These are phyloP conservation scores for Tricladium varicosporioides DNA, from an alignment of 2,329 filamentous ascomycete genomes.

Conservation along the genomic window DNA sequence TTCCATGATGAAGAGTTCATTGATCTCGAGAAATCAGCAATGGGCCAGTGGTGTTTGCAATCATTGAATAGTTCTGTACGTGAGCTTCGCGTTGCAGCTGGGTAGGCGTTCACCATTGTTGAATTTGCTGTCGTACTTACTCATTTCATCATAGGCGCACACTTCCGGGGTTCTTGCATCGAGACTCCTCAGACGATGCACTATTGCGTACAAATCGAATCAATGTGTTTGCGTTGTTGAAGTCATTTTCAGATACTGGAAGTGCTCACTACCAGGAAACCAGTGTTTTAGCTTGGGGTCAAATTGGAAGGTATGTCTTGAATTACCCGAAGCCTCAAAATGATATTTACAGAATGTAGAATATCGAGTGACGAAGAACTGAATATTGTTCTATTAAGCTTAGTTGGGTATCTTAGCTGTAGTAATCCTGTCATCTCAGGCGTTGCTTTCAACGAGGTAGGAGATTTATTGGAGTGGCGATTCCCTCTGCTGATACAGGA, in stretches of 20 bases:
- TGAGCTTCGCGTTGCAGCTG: slow-evolving; percentile 80
- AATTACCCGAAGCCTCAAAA: neutral
- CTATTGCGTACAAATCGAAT: slow-evolving; percentile 63
- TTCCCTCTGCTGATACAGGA: slow-evolving; percentile 5
- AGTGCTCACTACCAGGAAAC: slow-evolving; percentile 73
- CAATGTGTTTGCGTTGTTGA: slow-evolving; percentile 68
- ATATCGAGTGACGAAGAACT: slow-evolving; percentile 78
- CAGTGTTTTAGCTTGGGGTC: slow-evolving; percentile 81
- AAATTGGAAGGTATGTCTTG: slow-evolving; percentile 65
- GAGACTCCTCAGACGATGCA: slow-evolving; percentile 38
- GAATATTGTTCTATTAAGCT: slow-evolving; percentile 77
- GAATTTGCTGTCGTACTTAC: slow-evolving; percentile 19
- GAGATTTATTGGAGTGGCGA: slow-evolving; percentile 35
- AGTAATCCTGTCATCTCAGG: slow-evolving; percentile 75
- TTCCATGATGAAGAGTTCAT: slow-evolving; percentile 57
- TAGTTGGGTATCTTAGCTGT: slow-evolving; percentile 86
- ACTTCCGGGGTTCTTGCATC: slow-evolving; percentile 62
- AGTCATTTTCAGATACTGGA: slow-evolving; percentile 67
- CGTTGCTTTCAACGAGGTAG: slow-evolving; percentile 77
- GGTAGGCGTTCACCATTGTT: slow-evolving; percentile 39
- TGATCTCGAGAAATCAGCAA: slow-evolving; percentile 62
- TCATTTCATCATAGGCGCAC: slow-evolving; percentile 53
- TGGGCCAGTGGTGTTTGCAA: slow-evolving; percentile 79
- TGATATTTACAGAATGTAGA: slow-evolving; percentile 37
- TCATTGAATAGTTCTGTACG: slow-evolving; percentile 80